Base-by-base conservation (phyloP, 176 grass and related monocot species). In the Leersia perrieri region DNA sequence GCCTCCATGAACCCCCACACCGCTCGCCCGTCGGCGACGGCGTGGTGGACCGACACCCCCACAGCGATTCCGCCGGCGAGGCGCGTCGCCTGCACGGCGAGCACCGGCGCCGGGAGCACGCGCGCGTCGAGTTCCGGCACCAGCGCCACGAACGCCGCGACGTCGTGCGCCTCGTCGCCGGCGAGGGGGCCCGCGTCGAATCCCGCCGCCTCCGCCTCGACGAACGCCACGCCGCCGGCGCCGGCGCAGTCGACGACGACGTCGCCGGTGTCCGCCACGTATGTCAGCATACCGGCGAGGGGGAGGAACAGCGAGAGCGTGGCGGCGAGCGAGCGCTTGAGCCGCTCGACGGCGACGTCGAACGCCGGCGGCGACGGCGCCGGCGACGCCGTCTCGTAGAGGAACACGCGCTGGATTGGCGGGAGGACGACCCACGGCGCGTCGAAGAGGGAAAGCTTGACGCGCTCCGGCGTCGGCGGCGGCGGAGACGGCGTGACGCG, bases 1-100 rank as follows among this genome's bases (percentile, higher is more conserved):
- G 87, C 70, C 3, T 55, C 66, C 3, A 81, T 30, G 87, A 92
- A 92, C 60, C 31, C 23, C 79, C 79, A 84, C 12, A 84, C 42
- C 8, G 80, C 84, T 60, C 61, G 58, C 3, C 87, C 87, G 32
- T 92, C 87, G 23, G 68, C 84, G 28, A 87, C 53, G 36, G 80
- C 83, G 27, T 92, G 91, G 76, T 81, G 84, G 18, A 87, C 68
- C 23, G 87, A 77, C 27, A 89, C n/a, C n/a, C n/a, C n/a, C n/a
- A n/a, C n/a, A n/a, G n/a, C n/a, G n/a, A n/a, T n/a, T n/a, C 38
- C 31, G 45, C 45, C 16, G 45, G 23, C 33, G 25, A 92, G 63
- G 28, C 60, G 23, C 26, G 80, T 89, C 23, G 31, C 72, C 84
- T 87, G 87, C 75, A 89, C 76, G 70, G 84, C 40, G 13, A 84